phyloP scores from a whole-genome alignment of 768 basidiomycete species.

The Suillus occidentalis region DNA sequence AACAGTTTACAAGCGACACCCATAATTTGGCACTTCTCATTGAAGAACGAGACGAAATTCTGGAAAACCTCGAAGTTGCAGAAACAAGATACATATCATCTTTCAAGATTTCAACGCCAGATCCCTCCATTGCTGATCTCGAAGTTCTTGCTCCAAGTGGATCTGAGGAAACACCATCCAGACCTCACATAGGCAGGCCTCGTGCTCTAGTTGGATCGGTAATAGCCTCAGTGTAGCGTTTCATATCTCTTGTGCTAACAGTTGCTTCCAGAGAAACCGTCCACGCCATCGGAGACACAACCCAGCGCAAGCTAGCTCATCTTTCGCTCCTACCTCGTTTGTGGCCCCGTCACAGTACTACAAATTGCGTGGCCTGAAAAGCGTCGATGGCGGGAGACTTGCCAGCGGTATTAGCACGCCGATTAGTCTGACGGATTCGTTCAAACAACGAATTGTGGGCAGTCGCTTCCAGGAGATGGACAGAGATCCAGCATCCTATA shows the following conservation, averaged over 20 bases:
- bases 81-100: conserved; percentile 78
- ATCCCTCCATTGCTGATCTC: conserved; percentile 66
- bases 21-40: conserved; percentile 65
- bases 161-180: conserved; percentile 40
- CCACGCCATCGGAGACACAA: conserved; percentile 51
- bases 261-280: conserved; percentile 20
- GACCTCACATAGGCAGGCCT: conserved; percentile 70
- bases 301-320: conserved; percentile 65
- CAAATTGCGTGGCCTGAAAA: conserved; percentile 62
- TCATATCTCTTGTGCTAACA: neutral
- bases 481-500: conserved; percentile 55
- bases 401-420: conserved; percentile 43
- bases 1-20: conserved; percentile 55
- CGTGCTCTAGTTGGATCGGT: conserved; percentile 45
- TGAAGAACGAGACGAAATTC: conserved; percentile 69
- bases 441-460: conserved; percentile 62
- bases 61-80: conserved; percentile 80
- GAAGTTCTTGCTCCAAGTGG: conserved; percentile 34
- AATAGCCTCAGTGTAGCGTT: conserved; percentile 1
- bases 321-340: conserved; percentile 75
- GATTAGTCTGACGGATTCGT: conserved; percentile 55
- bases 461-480: conserved; percentile 75
- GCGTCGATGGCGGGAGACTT: conserved; percentile 60
- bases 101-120: conserved; percentile 71
- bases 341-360: conserved; percentile 81